Evolutionary conservation across 495 filamentous ascomycete species (phyloP), one percentile per base, ranked within the genome.

Genomic region (Penicillium canariense): DNA sequence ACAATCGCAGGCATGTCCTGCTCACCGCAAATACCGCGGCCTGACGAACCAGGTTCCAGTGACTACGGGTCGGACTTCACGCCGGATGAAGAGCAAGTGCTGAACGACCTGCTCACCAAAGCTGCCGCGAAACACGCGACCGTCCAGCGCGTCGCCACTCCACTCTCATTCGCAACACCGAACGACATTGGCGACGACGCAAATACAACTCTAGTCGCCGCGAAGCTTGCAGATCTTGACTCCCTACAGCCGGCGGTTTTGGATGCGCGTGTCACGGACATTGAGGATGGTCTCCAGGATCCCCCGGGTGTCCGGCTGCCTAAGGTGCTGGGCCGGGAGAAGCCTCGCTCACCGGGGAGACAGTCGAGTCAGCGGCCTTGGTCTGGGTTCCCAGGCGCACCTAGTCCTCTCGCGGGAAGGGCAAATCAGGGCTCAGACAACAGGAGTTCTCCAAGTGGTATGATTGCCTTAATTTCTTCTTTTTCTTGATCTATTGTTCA

Each of bases 51-150:
- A 32, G 63, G 64, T 27, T 58, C 59, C 11, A 66, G 55, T 60
- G 84, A 89, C 52, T 92, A 90, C 76, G 87, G 86, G 22, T 89
- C 86, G 26, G 85, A 89, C 51, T 84, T 90, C 55, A 82, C 83
- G 0, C 68, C 74, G 10, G 86, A 85, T 45, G 87, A 90, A 63
- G 75, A 82, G 55, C 68, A 68, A 31, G 55, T 81, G n/a, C 40
- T 82, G 58, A 69, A 72, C 59, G 68, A 75, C 10, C 55, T 81
- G 15, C 69, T 84, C 51, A 62, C 66, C 46, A 34, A 69, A 67
- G 70, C 63, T 36, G 62, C 49, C 54, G 26, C 68, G 44, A 54
- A 59, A 50, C 52, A 67, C 71, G 63, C 62, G 56, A 61, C 58
- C 50, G 49, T 26, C 39, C 39, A 35, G 31, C 22, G 55, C 48